Evolutionary conservation across 768 basidiomycete genomes (phyloP).

Genomic region (Dendrothele bispora): DNA sequence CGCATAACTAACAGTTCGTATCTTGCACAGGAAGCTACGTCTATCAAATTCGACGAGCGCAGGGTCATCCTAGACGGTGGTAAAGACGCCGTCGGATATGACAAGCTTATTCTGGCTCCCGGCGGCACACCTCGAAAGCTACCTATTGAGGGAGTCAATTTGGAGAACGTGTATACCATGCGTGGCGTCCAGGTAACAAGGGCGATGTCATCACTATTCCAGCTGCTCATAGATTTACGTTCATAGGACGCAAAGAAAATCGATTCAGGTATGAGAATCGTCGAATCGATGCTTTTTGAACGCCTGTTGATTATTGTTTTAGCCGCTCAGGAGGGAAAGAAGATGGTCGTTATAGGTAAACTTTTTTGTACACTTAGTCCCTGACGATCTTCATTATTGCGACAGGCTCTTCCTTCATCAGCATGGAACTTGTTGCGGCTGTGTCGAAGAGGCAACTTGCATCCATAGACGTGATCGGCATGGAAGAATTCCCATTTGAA

Average conservation of each 20-base stretch:
- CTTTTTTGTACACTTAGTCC: too few relatives aligned
- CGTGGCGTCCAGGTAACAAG: conserved; percentile 65
- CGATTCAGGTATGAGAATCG: conserved; percentile 51
- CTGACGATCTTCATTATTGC: too few relatives aligned
- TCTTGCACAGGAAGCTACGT: conserved; percentile 58
- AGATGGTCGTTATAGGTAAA: conserved; percentile 81
- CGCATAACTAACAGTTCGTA: conserved; percentile 1
- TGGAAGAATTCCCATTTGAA: conserved; percentile 81
- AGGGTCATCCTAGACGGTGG: conserved; percentile 59
- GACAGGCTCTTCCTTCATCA: conserved; percentile 91
- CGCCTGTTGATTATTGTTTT: conserved; percentile 6
- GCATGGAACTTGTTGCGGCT: conserved; percentile 88
- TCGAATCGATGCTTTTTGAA: not conserved
- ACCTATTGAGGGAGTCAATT: conserved; percentile 72
- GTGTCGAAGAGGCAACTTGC: conserved; percentile 72
- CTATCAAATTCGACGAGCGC: conserved; percentile 62
- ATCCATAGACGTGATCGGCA: conserved; percentile 81
- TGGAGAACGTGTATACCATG: conserved; percentile 78
- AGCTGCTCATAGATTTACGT: too few relatives aligned
- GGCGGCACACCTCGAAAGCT: conserved; percentile 74
- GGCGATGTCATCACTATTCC: too few relatives aligned
- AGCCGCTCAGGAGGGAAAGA: conserved; percentile 74
- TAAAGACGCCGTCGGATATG: conserved; percentile 65
- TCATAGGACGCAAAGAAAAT: conserved; percentile 74
- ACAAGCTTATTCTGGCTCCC: conserved; percentile 76